These are phyloP conservation scores for Dryas drummondii DNA, from an alignment of 306 rosid species.

Conservation along the genomic window DNA sequence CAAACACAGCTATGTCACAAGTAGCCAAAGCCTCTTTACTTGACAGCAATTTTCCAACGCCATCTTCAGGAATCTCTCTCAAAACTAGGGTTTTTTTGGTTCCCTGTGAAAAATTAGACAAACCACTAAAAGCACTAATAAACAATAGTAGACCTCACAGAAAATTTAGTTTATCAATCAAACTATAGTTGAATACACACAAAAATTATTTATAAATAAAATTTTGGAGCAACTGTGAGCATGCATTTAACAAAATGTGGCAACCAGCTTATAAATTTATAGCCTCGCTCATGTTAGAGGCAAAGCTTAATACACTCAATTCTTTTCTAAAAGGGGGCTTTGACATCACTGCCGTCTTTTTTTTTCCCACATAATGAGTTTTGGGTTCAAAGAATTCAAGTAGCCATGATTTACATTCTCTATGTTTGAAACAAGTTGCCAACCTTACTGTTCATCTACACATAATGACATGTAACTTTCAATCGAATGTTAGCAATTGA, in stretches of 20 bases:
- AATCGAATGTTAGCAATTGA: neutral
- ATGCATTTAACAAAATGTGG: neutral
- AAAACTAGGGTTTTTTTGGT: conserved; percentile 66
- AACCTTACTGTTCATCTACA: neutral
- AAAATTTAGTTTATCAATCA: neutral
- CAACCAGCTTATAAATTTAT: neutral
- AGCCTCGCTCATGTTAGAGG: neutral
- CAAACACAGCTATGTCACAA: conserved; percentile 88
- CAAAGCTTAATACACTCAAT: neutral
- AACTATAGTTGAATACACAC: neutral
- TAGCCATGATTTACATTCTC: no score
- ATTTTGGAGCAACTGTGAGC: neutral
- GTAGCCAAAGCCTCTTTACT: conserved; percentile 89
- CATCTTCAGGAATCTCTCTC: conserved; percentile 89
- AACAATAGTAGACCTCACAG: neutral
- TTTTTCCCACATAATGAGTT: neutral
- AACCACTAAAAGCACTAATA: neutral
- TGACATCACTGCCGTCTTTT: neutral
- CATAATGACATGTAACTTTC: neutral
- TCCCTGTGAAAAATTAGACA: conserved; percentile 49
- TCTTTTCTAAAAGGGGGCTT: neutral
- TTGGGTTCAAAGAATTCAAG: neutral
- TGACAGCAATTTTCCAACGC: conserved; percentile 57
- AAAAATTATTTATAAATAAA: neutral
- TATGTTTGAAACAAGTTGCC: no score